Conservation (phyloP, 495 filamentous ascomycete species). For the Penicillium waksmanii region DNA sequence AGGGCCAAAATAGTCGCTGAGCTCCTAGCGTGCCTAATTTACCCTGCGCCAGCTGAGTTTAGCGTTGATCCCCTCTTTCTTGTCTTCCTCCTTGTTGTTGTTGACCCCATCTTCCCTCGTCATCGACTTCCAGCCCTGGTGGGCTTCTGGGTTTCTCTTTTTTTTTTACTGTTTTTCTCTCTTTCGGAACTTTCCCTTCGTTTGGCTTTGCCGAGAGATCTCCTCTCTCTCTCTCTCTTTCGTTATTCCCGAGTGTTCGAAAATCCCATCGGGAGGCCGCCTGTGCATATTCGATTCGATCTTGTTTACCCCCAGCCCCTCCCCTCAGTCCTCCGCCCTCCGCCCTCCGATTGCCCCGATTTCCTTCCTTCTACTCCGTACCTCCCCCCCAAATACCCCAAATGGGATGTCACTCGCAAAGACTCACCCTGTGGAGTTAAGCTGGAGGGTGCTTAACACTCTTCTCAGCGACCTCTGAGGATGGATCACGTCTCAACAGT, state of each 20-base stretch:
- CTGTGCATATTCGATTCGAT: too few species aligned
- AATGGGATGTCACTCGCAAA: conserved; percentile 45
- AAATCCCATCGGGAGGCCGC: too few species aligned
- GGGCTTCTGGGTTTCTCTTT: conserved; percentile 1
- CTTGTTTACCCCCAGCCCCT: conserved; percentile 5
- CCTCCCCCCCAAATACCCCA: conserved; percentile 18
- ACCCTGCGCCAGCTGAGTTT: conserved; percentile 21
- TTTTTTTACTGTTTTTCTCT: background rate
- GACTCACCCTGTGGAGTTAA: conserved; percentile 42
- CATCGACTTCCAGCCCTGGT: conserved; percentile 20
- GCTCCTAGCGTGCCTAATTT: conserved; percentile 30
- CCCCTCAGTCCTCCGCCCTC: conserved; percentile 3
- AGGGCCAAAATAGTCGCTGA: conserved; percentile 19
- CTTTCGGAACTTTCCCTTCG: background rate
- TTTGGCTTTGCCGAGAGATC: background rate
- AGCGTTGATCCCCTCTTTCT: conserved; percentile 9
- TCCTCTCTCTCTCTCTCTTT: background rate
- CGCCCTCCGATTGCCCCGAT: background rate
- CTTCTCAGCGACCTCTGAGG: conserved; percentile 36
- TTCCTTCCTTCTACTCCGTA: too few species aligned
- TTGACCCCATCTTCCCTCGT: conserved; percentile 23
- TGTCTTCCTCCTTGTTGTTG: conserved; percentile 27
- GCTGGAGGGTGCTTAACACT: conserved; percentile 43
- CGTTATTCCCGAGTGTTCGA: too few species aligned
- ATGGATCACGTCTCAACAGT: conserved; percentile 57